Evolutionary conservation across 2,329 filamentous ascomycete species (phyloP).

Genomic region (Metarhizium sp.): DNA sequence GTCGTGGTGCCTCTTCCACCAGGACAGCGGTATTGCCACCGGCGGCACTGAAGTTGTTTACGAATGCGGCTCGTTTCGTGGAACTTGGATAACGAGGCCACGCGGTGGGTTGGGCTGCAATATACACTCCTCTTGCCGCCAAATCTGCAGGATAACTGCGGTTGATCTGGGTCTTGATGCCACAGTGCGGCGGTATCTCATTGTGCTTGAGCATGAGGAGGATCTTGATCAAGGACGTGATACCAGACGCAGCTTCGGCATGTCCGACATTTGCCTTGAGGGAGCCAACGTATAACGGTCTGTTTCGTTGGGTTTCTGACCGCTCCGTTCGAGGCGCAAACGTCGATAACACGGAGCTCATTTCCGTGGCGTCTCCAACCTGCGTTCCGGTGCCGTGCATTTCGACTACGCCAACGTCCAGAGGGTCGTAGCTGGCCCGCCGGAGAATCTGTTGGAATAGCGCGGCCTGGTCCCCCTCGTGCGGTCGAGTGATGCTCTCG

Average conservation of each 20-base stretch:
- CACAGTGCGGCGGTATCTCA: constrained; percentile 49
- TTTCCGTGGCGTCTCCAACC: constrained; percentile 76
- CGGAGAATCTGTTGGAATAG: constrained; percentile 59
- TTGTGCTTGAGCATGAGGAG: constrained; percentile 56
- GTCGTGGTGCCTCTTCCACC: constrained; percentile 48
- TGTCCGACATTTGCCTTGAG: constrained; percentile 59
- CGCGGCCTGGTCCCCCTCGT: constrained; percentile 64
- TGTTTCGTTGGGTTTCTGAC: constrained; percentile 30
- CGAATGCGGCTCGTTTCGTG: constrained; percentile 35
- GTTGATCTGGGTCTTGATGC: not conserved
- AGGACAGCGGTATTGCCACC: constrained; percentile 63
- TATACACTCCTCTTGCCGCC: not conserved
- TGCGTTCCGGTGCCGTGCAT: constrained; percentile 91
- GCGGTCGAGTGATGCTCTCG: constrained; percentile 76
- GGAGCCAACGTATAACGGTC: constrained; percentile 52
- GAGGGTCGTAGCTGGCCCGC: constrained; percentile 64
- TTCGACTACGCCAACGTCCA: constrained; percentile 74
- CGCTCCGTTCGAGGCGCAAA: constrained; percentile 36
- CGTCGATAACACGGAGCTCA: constrained; percentile 60
- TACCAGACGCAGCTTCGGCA: constrained; percentile 51
- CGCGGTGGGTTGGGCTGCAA: constrained; percentile 39
- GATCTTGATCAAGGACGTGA: constrained; percentile 54
- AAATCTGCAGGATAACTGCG: not conserved
- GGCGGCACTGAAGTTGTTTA: constrained; percentile 65
- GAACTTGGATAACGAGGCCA: constrained; percentile 31